These are phyloP conservation scores for Stachybotrys echinatus DNA, from an alignment of 2,329 filamentous ascomycete genomes.

Conservation along the genomic window DNA sequence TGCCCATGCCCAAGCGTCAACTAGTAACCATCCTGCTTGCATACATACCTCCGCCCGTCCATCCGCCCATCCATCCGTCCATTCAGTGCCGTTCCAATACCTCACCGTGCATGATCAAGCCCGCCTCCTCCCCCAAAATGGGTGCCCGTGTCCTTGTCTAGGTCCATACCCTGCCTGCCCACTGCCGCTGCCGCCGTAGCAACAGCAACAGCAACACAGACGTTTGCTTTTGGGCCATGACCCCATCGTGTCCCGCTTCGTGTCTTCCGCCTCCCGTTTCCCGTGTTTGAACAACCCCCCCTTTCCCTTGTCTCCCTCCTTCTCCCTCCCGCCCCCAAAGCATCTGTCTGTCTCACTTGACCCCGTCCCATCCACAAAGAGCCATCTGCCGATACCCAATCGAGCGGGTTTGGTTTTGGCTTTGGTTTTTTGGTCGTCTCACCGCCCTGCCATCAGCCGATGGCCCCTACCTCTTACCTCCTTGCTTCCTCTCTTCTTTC, in stretches of 20 bases:
- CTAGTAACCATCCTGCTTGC: neutral
- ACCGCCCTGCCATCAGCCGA: neutral
- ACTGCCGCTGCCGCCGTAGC: too few species aligned
- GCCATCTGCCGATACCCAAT: neutral
- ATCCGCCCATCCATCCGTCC: too few species aligned
- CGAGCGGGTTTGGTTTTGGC: too few species aligned
- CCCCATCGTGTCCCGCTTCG: neutral
- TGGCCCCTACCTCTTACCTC: too few species aligned
- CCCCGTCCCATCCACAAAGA: neutral
- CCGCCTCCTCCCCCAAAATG: too few species aligned
- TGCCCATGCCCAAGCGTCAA: neutral
- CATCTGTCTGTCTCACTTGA: neutral
- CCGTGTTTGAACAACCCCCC: neutral
- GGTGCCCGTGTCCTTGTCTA: too few species aligned
- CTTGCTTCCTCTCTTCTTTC: neutral
- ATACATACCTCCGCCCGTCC: too few species aligned
- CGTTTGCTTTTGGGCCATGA: too few species aligned
- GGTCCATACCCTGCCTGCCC: too few species aligned
- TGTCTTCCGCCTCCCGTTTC: neutral
- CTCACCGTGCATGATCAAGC: neutral
- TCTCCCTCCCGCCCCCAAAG: neutral
- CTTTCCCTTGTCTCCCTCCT: neutral
- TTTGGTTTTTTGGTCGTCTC: neutral
- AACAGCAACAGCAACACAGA: too few species aligned
- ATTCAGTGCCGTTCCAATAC: neutral